Percentiles rank a stretch among this genome's conserved stretches.
These are phyloP conservation scores for Quercus ilex DNA, from an alignment of 306 rosid genomes.

Conservation along the genomic window DNA sequence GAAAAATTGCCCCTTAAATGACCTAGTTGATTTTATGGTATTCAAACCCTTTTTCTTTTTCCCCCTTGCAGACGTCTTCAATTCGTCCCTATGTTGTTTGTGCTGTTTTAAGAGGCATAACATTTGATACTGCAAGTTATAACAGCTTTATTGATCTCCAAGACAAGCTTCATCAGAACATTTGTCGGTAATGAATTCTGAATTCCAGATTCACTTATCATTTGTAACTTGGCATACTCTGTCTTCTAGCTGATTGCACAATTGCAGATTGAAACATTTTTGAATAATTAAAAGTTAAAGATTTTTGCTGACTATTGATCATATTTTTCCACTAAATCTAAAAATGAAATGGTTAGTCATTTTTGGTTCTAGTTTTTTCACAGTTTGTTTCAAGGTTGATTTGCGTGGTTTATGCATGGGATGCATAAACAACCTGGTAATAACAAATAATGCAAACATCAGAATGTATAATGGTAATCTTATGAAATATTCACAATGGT, in stretches of 20 bases:
- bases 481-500: too few relatives aligned
- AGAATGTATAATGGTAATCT: too few relatives aligned
- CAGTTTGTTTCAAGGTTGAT: background rate
- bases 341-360: background rate
- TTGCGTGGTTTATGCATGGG: background rate
- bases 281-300: background rate
- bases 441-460: too few relatives aligned
- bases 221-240: background rate
- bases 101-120: conserved; percentile 78
- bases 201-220: background rate
- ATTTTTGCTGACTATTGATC: background rate
- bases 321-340: background rate
- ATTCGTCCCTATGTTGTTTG: conserved; percentile 78
- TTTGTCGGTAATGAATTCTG: conserved; percentile 68
- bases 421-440: too few relatives aligned
- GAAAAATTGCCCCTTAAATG: background rate
- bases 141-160: conserved; percentile 94
- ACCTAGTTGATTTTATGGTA: conserved; percentile 1
- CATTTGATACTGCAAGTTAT: conserved; percentile 70
- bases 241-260: background rate
- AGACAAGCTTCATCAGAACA: conserved; percentile 95
- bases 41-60: conserved; percentile 15
- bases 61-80: conserved; percentile 53
- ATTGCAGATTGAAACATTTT: background rate
- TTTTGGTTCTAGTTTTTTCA: too few relatives aligned